Evolutionary conservation across 148 eudicot genomes (phyloP).

Genomic region (Vaccinium darrowii): DNA sequence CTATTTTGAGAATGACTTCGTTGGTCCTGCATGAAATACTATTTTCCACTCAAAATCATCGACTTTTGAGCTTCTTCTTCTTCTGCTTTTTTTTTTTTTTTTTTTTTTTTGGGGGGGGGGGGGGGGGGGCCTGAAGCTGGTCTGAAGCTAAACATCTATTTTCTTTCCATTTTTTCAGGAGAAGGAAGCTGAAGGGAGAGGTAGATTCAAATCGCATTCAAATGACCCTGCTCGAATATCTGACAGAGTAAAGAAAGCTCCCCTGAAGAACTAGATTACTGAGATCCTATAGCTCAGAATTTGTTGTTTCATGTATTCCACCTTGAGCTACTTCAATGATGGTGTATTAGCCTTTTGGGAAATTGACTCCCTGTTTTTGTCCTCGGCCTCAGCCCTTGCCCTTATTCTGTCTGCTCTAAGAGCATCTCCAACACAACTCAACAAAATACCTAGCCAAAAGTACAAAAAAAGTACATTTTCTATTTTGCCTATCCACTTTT

Average conservation of each 20-base stretch:
- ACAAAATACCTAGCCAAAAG: too few species aligned
- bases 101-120: too few species aligned
- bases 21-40: not conserved
- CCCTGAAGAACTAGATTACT: slow-evolving; percentile 50
- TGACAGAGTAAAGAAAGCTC: slow-evolving; percentile 94
- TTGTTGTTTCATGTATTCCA: not conserved
- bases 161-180: slow-evolving; percentile 46
- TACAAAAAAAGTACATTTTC: too few species aligned
- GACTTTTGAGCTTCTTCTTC: too few species aligned
- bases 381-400: not conserved
- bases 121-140: not conserved
- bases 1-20: not conserved
- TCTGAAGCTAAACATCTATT: not conserved
- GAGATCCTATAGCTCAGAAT: not conserved
- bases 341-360: not conserved
- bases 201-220: slow-evolving; percentile 93
- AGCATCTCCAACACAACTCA: too few species aligned
- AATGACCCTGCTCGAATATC: slow-evolving; percentile 79
- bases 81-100: too few species aligned
- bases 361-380: not conserved
- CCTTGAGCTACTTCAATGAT: not conserved
- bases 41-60: not conserved
- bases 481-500: too few species aligned
- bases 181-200: slow-evolving; percentile 85
- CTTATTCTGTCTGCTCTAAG: not conserved